These are phyloP conservation scores for Endothia cerciana DNA, from an alignment of 2,329 filamentous ascomycete genomes.

Conservation along the genomic window DNA sequence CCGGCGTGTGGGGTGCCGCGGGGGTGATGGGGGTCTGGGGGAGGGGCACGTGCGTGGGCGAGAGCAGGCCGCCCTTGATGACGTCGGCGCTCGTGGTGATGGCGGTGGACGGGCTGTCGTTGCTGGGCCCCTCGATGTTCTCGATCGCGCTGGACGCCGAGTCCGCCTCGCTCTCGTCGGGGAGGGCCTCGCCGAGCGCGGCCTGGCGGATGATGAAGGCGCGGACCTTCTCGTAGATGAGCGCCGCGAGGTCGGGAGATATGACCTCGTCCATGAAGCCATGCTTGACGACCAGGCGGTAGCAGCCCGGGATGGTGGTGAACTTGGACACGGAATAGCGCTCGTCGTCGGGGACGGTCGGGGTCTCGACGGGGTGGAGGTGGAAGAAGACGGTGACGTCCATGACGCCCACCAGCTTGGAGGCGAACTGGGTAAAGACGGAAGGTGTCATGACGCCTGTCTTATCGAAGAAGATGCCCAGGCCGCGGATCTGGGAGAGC, in stretches of 20 bases:
- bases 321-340: constrained; percentile 50
- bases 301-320: constrained; percentile 61
- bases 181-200: constrained; percentile 30
- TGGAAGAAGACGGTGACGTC: constrained; percentile 74
- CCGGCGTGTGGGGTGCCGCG: neutral
- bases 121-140: constrained; percentile 14
- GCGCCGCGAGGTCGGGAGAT: constrained; percentile 61
- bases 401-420: constrained; percentile 68
- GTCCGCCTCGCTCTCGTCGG: constrained; percentile 23
- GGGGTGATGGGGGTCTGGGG: neutral
- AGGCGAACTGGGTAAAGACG: constrained; percentile 72
- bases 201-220: constrained; percentile 46
- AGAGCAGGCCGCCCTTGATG: neutral
- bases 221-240: constrained; percentile 63
- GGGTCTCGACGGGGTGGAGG: constrained; percentile 63
- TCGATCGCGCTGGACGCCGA: constrained; percentile 23
- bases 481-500: constrained; percentile 54
- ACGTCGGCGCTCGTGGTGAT: constrained; percentile 10
- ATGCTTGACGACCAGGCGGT: constrained; percentile 69
- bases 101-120: neutral
- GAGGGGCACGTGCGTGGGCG: neutral
- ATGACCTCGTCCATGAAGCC: constrained; percentile 74
- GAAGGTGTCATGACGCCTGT: constrained; percentile 65
- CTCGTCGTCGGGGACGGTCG: constrained; percentile 53
- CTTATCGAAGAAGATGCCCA: constrained; percentile 79